Evolutionary conservation across 768 basidiomycete genomes (phyloP).

Genomic region (Xerocomus potaroensis): DNA sequence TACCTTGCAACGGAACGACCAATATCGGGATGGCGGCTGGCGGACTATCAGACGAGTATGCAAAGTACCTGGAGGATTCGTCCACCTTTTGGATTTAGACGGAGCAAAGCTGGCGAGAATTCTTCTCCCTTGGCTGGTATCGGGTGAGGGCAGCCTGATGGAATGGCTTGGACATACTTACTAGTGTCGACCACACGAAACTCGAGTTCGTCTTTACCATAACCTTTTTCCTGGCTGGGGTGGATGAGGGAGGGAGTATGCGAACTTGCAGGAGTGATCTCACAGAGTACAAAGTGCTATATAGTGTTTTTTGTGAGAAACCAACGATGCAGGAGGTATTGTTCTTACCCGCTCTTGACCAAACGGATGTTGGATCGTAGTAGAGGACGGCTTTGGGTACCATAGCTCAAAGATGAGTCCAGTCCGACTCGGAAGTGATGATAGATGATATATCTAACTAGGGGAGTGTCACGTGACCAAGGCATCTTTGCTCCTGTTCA

Average conservation of each 20-base stretch:
- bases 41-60: not conserved
- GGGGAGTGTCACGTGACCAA: no score
- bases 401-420: no score
- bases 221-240: conserved; percentile 71
- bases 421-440: no score
- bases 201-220: conserved; percentile 71
- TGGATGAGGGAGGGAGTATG: conserved; percentile 2
- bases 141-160: not conserved
- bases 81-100: conserved; percentile 72
- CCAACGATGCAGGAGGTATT: not conserved
- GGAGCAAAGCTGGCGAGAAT: conserved; percentile 67
- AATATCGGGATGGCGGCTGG: conserved; percentile 77
- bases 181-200: conserved; percentile 64
- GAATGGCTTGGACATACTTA: conserved; percentile 23
- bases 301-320: not conserved
- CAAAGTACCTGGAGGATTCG: conserved; percentile 2
- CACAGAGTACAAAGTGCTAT: conserved; percentile 56
- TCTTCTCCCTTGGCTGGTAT: conserved; percentile 71
- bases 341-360: conserved; percentile 61
- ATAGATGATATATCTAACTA: no score
- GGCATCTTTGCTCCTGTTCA: no score
- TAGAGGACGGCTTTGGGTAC: conserved; percentile 82
- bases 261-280: conserved; percentile 15
- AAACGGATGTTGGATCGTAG: conserved; percentile 54
- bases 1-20: conserved; percentile 78